Conservation (phyloP, 78 protist species). For the Tieghemostelium lacteum region DNA sequence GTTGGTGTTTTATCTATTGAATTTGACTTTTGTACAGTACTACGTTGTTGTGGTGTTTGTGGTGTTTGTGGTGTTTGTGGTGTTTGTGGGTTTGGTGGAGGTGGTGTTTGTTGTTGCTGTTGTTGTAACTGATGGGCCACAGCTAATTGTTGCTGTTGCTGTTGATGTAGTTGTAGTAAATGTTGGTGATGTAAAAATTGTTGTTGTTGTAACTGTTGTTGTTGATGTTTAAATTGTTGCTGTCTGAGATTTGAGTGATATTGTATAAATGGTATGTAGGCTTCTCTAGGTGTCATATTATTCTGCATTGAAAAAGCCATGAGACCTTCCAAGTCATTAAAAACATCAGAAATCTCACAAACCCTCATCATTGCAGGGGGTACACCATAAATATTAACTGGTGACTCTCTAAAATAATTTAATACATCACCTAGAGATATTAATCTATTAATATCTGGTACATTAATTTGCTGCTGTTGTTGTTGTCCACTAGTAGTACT, state of each 20-base stretch:
- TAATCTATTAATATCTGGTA: constrained; percentile 4
- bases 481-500: neutral
- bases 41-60: neutral
- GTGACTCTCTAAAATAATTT: neutral
- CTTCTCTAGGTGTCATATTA: neutral
- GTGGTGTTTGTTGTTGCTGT: too few relatives aligned
- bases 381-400: constrained; percentile 10
- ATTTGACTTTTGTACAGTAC: too few relatives aligned
- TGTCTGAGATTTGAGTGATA: too few relatives aligned
- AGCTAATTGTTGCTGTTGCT: neutral
- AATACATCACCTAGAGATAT: neutral
- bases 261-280: neutral
- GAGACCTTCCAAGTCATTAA: neutral
- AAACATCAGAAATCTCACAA: constrained; percentile 30
- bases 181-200: too few relatives aligned
- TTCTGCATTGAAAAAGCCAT: constrained; percentile 4
- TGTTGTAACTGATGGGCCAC: too few relatives aligned
- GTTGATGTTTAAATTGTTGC: neutral
- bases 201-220: neutral
- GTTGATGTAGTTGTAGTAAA: neutral
- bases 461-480: neutral
- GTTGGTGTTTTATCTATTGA: too few relatives aligned
- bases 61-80: too few relatives aligned
- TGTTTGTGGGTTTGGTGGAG: too few relatives aligned
- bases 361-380: constrained; percentile 26